Evolutionary conservation across 2,329 filamentous ascomycete genomes (phyloP), one percentile per base, ranked within the genome.

Genomic region (Cytospora schulzeri): DNA sequence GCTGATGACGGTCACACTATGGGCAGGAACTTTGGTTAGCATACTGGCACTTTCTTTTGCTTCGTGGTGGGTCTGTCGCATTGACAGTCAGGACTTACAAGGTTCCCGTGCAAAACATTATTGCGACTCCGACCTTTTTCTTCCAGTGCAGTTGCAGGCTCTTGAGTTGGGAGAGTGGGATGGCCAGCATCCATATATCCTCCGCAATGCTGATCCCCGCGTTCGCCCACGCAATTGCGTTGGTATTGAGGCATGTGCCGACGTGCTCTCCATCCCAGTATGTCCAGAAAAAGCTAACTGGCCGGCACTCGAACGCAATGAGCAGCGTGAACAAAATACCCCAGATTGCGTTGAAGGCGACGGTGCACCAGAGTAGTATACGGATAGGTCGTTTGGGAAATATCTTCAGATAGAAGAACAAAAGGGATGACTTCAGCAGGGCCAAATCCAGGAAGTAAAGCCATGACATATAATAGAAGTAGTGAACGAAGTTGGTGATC

Each of bases 201-300:
- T 79, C 71, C 3, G 70, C 68, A 29, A 82, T 81, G 60, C 77
- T 79, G 45, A 80, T 73, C n/a, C 70, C 77, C 0, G 84, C 84
- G 38, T 83, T 81, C 38, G 80, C 76, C 80, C 82, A 86, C 0
- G 74, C 79, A 3, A 85, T 75, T 1, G 74, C 73, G 64, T 83
- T 84, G 66, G 82, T 73, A 62, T 83, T 75, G 26, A 82, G 52
- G 66, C 86, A 88, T 1, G 66, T 73, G 0, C 85, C 85, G 0
- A 71, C 5, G 45, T 80, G 76, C 60, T 79, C 72, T 1, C 77
- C 77, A 54, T 83, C 79, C 83, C 84, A 88, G 19, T 73, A 74
- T 0, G 73, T 75, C 86, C 86, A 88, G 70, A 80, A 83, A 64
- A 78, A 81, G 17, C 71, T 72, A 24, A 87, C 74, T 0, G 85